These are phyloP conservation scores for Boehmeria nivea DNA, from an alignment of 306 rosid species.

Conservation along the genomic window DNA sequence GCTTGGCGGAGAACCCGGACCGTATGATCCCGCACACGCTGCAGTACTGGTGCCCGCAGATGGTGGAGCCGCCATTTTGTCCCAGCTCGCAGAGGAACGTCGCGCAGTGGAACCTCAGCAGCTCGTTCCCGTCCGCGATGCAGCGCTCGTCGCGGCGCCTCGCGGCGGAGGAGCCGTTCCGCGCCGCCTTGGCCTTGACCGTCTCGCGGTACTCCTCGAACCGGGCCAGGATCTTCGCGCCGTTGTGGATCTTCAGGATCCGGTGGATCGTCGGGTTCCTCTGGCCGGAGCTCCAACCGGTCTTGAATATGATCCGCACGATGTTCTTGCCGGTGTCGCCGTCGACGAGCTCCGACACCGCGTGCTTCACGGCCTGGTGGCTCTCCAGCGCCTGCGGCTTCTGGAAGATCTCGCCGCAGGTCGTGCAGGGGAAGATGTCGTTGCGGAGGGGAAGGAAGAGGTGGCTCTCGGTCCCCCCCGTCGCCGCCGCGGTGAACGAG, in stretches of 20 bases:
- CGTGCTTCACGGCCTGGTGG: slow-evolving; percentile 65
- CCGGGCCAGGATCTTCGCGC: slow-evolving; percentile 66
- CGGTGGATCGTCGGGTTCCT: slow-evolving; percentile 41
- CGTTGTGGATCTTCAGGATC: slow-evolving; percentile 82
- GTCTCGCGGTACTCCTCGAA: slow-evolving; percentile 82
- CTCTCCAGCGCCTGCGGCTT: slow-evolving; percentile 59
- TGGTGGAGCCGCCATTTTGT: slow-evolving; percentile 50
- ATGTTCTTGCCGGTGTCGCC: slow-evolving; percentile 89
- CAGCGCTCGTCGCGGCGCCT: slow-evolving; percentile 69
- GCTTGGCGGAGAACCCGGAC: slow-evolving; percentile 79
- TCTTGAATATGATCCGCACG: slow-evolving; percentile 75
- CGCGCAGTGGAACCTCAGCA: slow-evolving; percentile 84
- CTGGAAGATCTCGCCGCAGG: slow-evolving; percentile 87
- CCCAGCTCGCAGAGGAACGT: slow-evolving; percentile 83
- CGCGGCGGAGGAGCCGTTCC: slow-evolving; percentile 30
- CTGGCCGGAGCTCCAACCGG: slow-evolving; percentile 63
- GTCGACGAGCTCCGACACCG: slow-evolving; percentile 66
- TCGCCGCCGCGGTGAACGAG: slow-evolving; percentile 38
- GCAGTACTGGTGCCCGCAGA: slow-evolving; percentile 75
- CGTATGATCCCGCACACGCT: slow-evolving; percentile 73
- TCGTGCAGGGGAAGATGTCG: slow-evolving; percentile 92
- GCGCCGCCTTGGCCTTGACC: slow-evolving; percentile 61
- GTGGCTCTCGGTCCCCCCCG: slow-evolving; percentile 31
- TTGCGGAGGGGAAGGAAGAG: slow-evolving; percentile 76
- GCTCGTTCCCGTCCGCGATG: slow-evolving; percentile 91